Base-by-base conservation (phyloP, 495 filamentous ascomycete species). In the Apiosordaria backusii region DNA sequence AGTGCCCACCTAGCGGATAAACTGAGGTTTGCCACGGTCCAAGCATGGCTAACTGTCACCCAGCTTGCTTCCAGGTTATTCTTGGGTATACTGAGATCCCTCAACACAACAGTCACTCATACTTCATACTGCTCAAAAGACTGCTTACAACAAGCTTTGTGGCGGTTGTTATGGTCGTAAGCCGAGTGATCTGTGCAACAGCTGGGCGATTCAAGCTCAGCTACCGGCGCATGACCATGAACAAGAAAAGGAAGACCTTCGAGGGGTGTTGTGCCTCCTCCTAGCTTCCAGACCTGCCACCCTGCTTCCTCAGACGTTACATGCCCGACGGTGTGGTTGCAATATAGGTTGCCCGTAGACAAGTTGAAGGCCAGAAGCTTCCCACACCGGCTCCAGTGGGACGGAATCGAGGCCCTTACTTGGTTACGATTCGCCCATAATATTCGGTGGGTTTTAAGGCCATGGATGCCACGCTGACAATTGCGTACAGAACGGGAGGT, bases 241-340 rank as follows among this genome's bases (percentile, higher is more conserved):
- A 19, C 13, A n/a, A 27, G 27, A n/a, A 6, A 61, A 61, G 27
- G 18, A 9, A 27, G 22, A 7, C 22, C 22, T 5, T n/a, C 26
- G 22, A 60, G 4, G 26, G 15, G 22, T 15, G 23, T 9, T 40
- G 59, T 13, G 26, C 24, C 59, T 3, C 24, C 19, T 29, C 59
- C 59, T 50, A 18, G 29, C 4, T 18, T 22, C 24, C 6, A 3
- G 63, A 23, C 59, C 64, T 24, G 52, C 21, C 45, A 57, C 57
- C 21, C 24, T 50, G 63, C 26, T 27, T 45, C 58, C 6, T 45
- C 29, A 27, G 58, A 54, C 22, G 52, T 53, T 53, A 55, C 25
- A 67, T 70, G 68, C 61, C 61, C 70, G 60, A 65, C 25, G 59
- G 61, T 68, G 67, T 70, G 72, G 74, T 74, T 76, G 65, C 74